phyloP scores from a whole-genome alignment of 805 yeast species.

The Saccharomycopsis vini region DNA sequence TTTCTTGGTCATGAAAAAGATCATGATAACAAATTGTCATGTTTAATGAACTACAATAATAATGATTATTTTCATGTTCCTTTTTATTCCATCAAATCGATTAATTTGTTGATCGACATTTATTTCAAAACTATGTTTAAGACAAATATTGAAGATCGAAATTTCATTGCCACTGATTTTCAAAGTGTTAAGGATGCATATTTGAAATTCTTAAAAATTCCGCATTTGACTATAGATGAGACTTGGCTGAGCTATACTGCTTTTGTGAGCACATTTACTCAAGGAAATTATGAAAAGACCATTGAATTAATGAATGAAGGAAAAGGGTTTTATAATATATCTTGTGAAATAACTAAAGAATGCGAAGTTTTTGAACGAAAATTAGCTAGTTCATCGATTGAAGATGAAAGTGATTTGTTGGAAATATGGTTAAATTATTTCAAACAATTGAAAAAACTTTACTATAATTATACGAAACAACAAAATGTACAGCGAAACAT shows the following conservation, averaged over 20 bases:
- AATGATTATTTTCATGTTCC: too few relatives aligned
- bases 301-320: conserved; percentile 31
- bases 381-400: too few relatives aligned
- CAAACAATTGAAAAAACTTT: conserved; percentile 25
- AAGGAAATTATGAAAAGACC: conserved; percentile 25
- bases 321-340: conserved; percentile 25
- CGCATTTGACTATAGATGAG: conserved; percentile 34
- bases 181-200: neutral
- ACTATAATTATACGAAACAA: conserved; percentile 24
- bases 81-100: too few relatives aligned
- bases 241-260: conserved; percentile 33
- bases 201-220: conserved; percentile 21
- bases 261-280: conserved; percentile 28
- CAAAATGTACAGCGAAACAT: conserved; percentile 5
- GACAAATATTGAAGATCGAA: too few relatives aligned
- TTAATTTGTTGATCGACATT: too few relatives aligned
- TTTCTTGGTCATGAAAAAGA: too few relatives aligned
- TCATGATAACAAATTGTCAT: too few relatives aligned
- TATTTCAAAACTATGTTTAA: too few relatives aligned
- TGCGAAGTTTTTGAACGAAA: conserved; percentile 31
- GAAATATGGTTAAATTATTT: conserved; percentile 25
- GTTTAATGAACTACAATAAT: too few relatives aligned
- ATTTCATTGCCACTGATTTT: too few relatives aligned
- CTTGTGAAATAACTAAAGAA: conserved; percentile 25
- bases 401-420: neutral